These are phyloP conservation scores for Aphanomyces euteiches DNA, from an alignment of 352 stramenopile species.

Conservation along the genomic window DNA sequence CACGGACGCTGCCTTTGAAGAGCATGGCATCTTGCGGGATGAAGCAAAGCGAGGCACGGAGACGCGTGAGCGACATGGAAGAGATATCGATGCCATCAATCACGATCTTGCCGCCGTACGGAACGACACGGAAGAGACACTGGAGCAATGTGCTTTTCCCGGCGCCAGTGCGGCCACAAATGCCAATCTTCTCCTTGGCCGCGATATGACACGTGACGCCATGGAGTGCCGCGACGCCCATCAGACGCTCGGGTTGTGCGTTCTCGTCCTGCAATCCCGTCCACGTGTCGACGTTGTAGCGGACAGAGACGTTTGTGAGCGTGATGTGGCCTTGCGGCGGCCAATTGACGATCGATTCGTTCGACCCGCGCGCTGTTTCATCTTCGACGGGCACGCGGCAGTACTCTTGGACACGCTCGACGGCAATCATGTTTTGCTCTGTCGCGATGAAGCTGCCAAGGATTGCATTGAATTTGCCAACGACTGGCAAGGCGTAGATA, in stretches of 20 bases:
- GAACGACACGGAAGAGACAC: constrained; percentile 68
- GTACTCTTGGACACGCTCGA: constrained; percentile 88
- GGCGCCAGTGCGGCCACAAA: constrained; percentile 85
- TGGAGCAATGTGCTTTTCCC: constrained; percentile 88
- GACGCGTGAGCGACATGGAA: constrained; percentile 50
- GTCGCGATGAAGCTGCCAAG: constrained; percentile 83
- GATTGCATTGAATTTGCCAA: constrained; percentile 82
- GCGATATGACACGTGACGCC: constrained; percentile 47
- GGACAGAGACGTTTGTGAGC: constrained; percentile 52
- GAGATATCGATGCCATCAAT: constrained; percentile 76
- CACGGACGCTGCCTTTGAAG: constrained; percentile 75
- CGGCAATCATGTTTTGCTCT: constrained; percentile 89
- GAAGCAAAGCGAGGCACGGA: constrained; percentile 72
- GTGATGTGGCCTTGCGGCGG: constrained; percentile 49
- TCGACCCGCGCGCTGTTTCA: constrained; percentile 22
- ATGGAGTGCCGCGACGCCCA: constrained; percentile 37
- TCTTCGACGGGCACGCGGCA: constrained; percentile 46
- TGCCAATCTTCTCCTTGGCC: constrained; percentile 63
- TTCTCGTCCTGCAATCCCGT: background rate
- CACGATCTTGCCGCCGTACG: constrained; percentile 50
- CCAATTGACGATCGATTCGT: constrained; percentile 35
- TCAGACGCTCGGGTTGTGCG: constrained; percentile 11
- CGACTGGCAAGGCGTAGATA: constrained; percentile 86
- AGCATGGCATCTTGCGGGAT: constrained; percentile 81
- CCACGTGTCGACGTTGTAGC: constrained; percentile 34